Base-by-base conservation (phyloP, 495 filamentous ascomycete genomes). In the Penicillium riverlandense region DNA sequence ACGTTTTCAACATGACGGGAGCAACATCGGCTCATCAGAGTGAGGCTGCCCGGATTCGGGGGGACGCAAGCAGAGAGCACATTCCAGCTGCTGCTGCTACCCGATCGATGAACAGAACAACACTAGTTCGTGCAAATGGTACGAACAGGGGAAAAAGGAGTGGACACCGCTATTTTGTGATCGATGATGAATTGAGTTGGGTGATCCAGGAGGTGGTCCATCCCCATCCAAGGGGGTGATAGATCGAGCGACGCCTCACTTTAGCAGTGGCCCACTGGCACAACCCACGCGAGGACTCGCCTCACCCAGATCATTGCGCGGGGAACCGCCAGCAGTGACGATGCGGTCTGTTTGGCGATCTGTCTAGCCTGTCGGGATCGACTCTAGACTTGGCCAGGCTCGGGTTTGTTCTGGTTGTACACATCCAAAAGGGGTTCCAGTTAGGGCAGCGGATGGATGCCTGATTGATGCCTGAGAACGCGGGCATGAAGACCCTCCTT, bases 31-130 rank as follows among this genome's bases (percentile, higher is more conserved):
- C 22, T 22, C 22, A 22, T 22, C 22, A 22, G 22, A 22, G 22
- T 22, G 22, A 22, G 22, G 22, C 22, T 22, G 22, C 44, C 52
- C 56, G 50, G 56, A 54, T 57, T 48, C 50, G 56, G 56, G 48
- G 41, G 38, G 50, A 53, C 53, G 56, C 53, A 59, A 59, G 36
- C 56, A 57, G 49, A 12, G 32, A 10, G 33, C 31, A 29, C 45
- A 48, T 48, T 48, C 45, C 45, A 29, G 16, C 22, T 22, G 22
- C 22, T 48, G 45, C 45, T 48, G 39, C 28, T 48, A 48, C 45
- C 45, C 45, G 45, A 37, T 3, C 22, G 32, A 34, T 34, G 32
- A 34, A 34, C 32, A 34, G 22, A 6, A 22, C 22, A 22, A 22
- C 22, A 6, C 22, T 4, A 22, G 22, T 22, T 3, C 3, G 22